Evolutionary conservation across 1,284 basidiomycete species (phyloP).

Genomic region (Sporisorium sorghi): DNA sequence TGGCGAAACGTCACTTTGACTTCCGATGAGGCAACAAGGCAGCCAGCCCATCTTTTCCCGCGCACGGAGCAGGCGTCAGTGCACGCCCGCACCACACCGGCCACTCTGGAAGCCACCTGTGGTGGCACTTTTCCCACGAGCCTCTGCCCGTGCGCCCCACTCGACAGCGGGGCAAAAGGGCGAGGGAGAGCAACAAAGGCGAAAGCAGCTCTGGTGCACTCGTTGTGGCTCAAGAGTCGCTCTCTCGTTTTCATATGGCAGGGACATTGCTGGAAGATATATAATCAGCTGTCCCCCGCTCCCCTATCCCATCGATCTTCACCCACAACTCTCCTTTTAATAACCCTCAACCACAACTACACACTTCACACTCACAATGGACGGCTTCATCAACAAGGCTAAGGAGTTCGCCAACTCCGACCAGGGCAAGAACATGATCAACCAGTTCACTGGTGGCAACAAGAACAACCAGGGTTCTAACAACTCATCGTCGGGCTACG

Average conservation of each 20-base stretch:
- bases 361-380: slow-evolving; percentile 40
- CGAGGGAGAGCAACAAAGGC: not conserved
- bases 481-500: slow-evolving; percentile 13
- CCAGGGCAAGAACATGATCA: slow-evolving; percentile 50
- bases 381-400: slow-evolving; percentile 60
- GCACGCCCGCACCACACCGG: slow-evolving; percentile 2
- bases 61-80: slow-evolving; percentile 12
- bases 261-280: slow-evolving; percentile 6
- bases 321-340: not conserved
- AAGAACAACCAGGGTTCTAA: slow-evolving; percentile 27
- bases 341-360: not conserved
- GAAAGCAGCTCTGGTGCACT: not conserved
- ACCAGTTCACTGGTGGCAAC: slow-evolving; percentile 47
- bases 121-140: not conserved
- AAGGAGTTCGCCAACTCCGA: slow-evolving; percentile 58
- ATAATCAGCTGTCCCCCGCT: slow-evolving; percentile 7
- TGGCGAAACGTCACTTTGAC: slow-evolving; percentile 7
- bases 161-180: not conserved
- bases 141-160: slow-evolving; percentile 2
- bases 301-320: no score
- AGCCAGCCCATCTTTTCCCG: no score
- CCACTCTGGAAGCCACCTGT: no score
- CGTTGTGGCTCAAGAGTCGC: not conserved
- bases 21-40: slow-evolving; percentile 11
- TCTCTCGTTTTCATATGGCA: not conserved